These are phyloP conservation scores for Panellus pusillus DNA, from an alignment of 768 basidiomycete genomes.

Conservation along the genomic window DNA sequence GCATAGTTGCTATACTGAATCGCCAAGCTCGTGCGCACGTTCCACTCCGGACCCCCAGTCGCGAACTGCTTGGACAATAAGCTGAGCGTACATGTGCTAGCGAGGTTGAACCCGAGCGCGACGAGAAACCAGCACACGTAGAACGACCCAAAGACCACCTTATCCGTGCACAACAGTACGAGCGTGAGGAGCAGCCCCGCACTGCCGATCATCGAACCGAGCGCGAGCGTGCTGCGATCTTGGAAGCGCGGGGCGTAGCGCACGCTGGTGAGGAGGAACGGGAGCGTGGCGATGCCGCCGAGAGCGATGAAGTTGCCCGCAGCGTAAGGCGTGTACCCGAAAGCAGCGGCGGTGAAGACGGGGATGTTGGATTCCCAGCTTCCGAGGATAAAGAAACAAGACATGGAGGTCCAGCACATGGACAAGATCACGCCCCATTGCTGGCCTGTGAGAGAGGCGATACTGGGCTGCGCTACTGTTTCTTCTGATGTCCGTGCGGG, in stretches of 20 bases:
- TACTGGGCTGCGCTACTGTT: not conserved
- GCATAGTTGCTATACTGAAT: conserved; percentile 72
- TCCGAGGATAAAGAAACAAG: conserved; percentile 60
- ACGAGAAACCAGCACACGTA: conserved; percentile 57
- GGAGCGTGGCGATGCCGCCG: conserved; percentile 60
- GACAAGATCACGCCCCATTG: conserved; percentile 51
- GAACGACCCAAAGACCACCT: conserved; percentile 47
- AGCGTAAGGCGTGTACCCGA: conserved; percentile 60
- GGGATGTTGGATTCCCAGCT: conserved; percentile 61
- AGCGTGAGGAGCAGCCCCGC: conserved; percentile 54
- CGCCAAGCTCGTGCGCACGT: conserved; percentile 51
- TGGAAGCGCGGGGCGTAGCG: conserved; percentile 56
- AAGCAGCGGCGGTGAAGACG: conserved; percentile 41
- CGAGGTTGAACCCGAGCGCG: conserved; percentile 72
- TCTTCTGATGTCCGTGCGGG: not conserved
- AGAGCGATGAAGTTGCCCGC: conserved; percentile 74
- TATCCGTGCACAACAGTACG: conserved; percentile 39
- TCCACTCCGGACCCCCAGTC: conserved; percentile 43
- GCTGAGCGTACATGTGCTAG: conserved; percentile 68
- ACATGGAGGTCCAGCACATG: conserved; percentile 62
- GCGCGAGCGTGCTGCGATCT: conserved; percentile 58
- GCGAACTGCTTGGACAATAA: conserved; percentile 71
- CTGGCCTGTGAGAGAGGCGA: conserved; percentile 5
- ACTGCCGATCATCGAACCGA: conserved; percentile 51
- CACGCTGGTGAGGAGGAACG: conserved; percentile 66